Base-by-base conservation (phyloP, 208 protist genomes). In the Crithidia acanthocephali region DNA sequence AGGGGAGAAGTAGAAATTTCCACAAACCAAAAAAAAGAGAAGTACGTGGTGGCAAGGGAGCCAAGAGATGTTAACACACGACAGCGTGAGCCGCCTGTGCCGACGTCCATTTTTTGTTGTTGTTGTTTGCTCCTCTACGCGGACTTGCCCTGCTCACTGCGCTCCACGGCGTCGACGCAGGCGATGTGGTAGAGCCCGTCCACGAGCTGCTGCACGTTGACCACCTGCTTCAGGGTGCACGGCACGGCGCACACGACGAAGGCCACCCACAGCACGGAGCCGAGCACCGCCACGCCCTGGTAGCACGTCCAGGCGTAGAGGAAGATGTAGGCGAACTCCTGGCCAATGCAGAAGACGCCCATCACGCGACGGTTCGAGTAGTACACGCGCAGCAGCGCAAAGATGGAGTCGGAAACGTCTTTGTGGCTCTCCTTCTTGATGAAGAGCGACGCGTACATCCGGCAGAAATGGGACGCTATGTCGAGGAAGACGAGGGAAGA, bases 291-390 rank as follows among this genome's bases (percentile, higher is more conserved):
- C 11, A 82, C 76, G 25, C 72, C 51, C 35, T 55, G 51, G 62
- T 93, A 94, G 35, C 76, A 72, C 51, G 82, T 58, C 58, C 83
- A 85, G 15, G 83, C 87, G 74, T 97, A 98, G 13, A 98, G 74
- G 11, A 87, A 64, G 28, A 98, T 75, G 76, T 97, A 98, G 25
- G 90, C 90, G 62, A 97, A 91, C 89, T 98, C 95, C 80, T 98
- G 96, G 8, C 91, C 93, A 30, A 97, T 66, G 74, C 95, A 98
- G 4, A 97, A 68, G 11, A 83, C 66, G 23, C 80, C 84, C 90
- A 98, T 96, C 20, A 98, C 77, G 25, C 83, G 81, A 35, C 85
- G 83, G 55, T 92, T 92, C 15, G 83, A 84, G 83, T 98, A 98
- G 91, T 98, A 98, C 22, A 94, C 33, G 6, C 74, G 80, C 28